Evolutionary conservation across 2,329 filamentous ascomycete genomes (phyloP).

Genomic region (Apiospora sp.): DNA sequence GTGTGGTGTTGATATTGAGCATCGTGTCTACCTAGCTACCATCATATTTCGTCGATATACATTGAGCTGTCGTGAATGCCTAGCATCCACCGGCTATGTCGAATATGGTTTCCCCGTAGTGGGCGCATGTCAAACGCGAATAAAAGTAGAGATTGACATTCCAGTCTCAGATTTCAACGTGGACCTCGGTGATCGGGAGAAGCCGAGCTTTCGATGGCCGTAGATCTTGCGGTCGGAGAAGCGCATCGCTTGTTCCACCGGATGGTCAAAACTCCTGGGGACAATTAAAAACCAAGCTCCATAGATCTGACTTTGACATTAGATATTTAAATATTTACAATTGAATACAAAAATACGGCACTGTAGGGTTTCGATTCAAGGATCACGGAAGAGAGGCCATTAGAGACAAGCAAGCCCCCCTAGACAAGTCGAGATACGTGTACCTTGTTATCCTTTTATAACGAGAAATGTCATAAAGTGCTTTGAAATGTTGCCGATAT

Average conservation of each 20-base stretch:
- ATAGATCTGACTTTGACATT: slow-evolving; percentile 15
- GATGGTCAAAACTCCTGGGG: slow-evolving; percentile 8
- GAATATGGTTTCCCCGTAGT: neutral
- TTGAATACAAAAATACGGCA: too few species aligned
- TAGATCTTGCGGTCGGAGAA: slow-evolving; percentile 7
- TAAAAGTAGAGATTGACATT: neutral
- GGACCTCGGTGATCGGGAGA: slow-evolving; percentile 2
- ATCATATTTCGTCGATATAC: neutral
- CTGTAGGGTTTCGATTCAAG: slow-evolving; percentile 17
- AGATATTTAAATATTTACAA: too few species aligned
- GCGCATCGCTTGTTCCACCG: slow-evolving; percentile 17
- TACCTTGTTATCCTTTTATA: neutral
- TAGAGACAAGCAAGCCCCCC: neutral
- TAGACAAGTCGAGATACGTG: neutral
- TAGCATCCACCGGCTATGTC: neutral
- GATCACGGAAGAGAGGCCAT: neutral
- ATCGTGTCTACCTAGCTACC: neutral
- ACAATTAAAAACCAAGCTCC: neutral
- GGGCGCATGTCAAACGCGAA: neutral
- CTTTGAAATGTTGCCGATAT: neutral
- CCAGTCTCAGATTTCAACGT: neutral
- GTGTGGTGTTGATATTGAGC: neutral
- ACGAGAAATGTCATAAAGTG: neutral
- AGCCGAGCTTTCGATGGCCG: slow-evolving; percentile 2
- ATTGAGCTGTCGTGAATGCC: neutral